phyloP scores from a whole-genome alignment of 768 basidiomycete species.

The Lactifluus volemus region DNA sequence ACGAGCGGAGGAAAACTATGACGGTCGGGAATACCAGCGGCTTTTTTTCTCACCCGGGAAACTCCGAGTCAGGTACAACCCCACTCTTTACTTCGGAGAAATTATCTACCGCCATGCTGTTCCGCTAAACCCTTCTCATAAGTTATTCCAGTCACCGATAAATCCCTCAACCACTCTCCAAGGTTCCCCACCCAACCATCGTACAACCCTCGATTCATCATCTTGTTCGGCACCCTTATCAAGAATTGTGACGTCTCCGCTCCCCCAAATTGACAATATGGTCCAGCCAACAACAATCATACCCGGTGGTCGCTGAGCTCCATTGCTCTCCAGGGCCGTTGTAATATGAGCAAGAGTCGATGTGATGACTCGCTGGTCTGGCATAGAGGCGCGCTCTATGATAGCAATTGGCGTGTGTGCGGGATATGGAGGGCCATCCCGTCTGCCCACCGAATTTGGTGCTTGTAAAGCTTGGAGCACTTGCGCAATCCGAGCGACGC shows the following conservation, averaged over 20 bases:
- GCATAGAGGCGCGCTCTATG: slow-evolving; percentile 89
- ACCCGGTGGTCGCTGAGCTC: slow-evolving; percentile 88
- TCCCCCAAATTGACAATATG: slow-evolving; percentile 64
- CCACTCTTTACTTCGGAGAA: background rate
- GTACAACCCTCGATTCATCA: slow-evolving; percentile 39
- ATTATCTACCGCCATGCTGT: background rate
- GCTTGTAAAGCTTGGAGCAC: slow-evolving; percentile 54
- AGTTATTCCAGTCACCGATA: slow-evolving; percentile 32
- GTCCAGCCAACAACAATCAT: slow-evolving; percentile 97
- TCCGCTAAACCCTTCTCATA: background rate
- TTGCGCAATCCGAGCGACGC: slow-evolving; percentile 74
- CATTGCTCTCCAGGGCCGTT: slow-evolving; percentile 58
- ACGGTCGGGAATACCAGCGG: background rate
- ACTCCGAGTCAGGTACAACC: background rate
- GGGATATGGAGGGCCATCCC: slow-evolving; percentile 60
- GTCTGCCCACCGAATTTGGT: slow-evolving; percentile 19
- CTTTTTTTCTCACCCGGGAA: slow-evolving; percentile 7
- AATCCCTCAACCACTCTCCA: slow-evolving; percentile 67
- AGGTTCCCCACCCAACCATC: slow-evolving; percentile 51
- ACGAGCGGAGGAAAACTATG: background rate
- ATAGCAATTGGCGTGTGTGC: slow-evolving; percentile 76
- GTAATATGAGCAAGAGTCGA: slow-evolving; percentile 71
- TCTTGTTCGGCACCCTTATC: slow-evolving; percentile 41
- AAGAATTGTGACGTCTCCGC: slow-evolving; percentile 63
- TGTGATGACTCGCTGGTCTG: slow-evolving; percentile 79